These are phyloP conservation scores for Flaveria brownii DNA, from an alignment of 129 eudicot species.

Conservation along the genomic window DNA sequence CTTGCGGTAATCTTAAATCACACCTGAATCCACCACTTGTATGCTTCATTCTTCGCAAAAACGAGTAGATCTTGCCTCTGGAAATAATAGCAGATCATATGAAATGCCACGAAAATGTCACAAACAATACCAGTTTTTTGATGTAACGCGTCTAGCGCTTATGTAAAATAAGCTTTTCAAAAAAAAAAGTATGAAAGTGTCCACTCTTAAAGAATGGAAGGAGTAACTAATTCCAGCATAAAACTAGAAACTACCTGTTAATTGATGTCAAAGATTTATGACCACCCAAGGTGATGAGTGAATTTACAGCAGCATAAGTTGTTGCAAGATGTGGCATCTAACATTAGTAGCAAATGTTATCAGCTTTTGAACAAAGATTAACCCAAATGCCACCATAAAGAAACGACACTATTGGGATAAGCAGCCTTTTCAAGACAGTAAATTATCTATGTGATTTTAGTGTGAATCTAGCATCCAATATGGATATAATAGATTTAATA, in stretches of 20 bases:
- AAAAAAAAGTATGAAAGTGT: background rate
- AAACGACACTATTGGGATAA: background rate
- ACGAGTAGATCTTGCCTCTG: constrained; percentile 60
- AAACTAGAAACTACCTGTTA: constrained; percentile 56
- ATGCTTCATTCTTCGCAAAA: constrained; percentile 82
- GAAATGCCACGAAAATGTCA: constrained; percentile 25
- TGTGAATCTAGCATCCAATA: constrained; percentile 15
- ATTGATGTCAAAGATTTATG: constrained; percentile 68
- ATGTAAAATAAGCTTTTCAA: background rate
- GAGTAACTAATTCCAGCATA: constrained; percentile 1
- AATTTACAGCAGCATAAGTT: constrained; percentile 89
- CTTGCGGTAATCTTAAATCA: constrained; percentile 6
- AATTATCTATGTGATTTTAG: constrained; percentile 1
- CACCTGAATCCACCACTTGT: constrained; percentile 85
- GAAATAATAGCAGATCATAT: constrained; percentile 15
- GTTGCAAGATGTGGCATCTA: constrained; percentile 99
- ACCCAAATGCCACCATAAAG: constrained; percentile 13
- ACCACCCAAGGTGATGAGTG: constrained; percentile 89
- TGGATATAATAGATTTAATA: background rate
- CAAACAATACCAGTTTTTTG: background rate
- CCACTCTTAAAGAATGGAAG: background rate
- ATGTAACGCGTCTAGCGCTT: background rate
- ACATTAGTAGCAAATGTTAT: constrained; percentile 26
- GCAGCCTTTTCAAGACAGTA: background rate
- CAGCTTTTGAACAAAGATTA: background rate